Conservation (phyloP, 805 yeast species). For the Kluyveromyces wickerhamii region DNA sequence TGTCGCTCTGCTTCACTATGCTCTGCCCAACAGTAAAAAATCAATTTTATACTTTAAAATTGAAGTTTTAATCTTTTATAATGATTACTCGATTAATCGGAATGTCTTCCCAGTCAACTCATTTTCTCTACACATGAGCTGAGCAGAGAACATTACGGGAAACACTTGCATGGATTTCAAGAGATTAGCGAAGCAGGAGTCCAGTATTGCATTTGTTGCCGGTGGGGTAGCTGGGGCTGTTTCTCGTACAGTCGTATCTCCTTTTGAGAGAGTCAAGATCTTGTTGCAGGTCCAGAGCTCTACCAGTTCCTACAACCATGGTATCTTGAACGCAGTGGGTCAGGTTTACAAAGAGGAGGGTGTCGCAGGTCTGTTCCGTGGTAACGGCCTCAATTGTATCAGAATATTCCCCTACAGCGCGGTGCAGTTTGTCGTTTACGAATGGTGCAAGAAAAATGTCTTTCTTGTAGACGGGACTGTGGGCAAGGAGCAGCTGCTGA, state of each 20-base stretch:
- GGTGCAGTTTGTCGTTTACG: constrained; percentile 84
- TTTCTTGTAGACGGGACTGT: constrained; percentile 23
- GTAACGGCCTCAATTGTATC: constrained; percentile 83
- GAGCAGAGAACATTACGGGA: background rate
- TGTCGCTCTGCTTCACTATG: too few species aligned
- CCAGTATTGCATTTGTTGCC: constrained; percentile 41
- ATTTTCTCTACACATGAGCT: background rate
- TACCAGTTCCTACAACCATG: constrained; percentile 43
- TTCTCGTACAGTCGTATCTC: constrained; percentile 88
- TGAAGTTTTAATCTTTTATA: too few species aligned
- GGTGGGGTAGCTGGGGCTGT: constrained; percentile 78
- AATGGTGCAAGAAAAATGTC: constrained; percentile 43
- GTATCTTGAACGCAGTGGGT: constrained; percentile 64
- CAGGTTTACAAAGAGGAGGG: constrained; percentile 89
- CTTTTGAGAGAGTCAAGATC: constrained; percentile 91
- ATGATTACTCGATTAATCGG: too few species aligned
- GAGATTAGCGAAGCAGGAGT: constrained; percentile 13
- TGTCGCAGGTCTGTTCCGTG: constrained; percentile 80
- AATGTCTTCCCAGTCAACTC: background rate
- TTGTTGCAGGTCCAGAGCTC: constrained; percentile 75
- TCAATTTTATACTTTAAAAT: too few species aligned
- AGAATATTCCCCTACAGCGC: constrained; percentile 92
- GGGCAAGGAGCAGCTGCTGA: constrained; percentile 35
- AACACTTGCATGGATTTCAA: constrained; percentile 5
- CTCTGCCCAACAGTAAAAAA: too few species aligned